A percentile compares a stretch with the other conserved stretches of the same genome.
Conservation (phyloP, 2,329 filamentous ascomycete genomes). For the Neonectria sp. region DNA sequence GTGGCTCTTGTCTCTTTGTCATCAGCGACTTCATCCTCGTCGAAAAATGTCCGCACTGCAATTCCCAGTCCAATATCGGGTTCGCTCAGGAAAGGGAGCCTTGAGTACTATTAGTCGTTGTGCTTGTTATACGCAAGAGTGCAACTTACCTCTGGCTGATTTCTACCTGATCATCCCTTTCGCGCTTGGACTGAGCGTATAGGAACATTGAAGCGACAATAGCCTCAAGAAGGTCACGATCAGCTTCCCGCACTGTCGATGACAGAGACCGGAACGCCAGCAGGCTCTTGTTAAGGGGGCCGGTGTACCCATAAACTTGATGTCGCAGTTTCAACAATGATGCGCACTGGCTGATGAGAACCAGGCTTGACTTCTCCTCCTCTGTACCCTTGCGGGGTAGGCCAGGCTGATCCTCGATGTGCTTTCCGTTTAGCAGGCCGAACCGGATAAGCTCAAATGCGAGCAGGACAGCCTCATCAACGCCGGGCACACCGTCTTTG, state of each 20-base stretch:
- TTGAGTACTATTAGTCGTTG: slow-evolving; percentile 48
- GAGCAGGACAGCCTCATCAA: slow-evolving; percentile 85
- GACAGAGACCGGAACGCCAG: slow-evolving; percentile 89
- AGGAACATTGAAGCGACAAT: slow-evolving; percentile 86
- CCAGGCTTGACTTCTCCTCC: slow-evolving; percentile 82
- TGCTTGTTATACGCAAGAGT: neutral
- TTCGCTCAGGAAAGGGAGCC: slow-evolving; percentile 77
- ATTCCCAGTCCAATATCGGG: slow-evolving; percentile 84
- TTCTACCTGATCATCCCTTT: slow-evolving; percentile 75
- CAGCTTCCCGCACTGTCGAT: slow-evolving; percentile 81
- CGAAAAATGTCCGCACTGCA: slow-evolving; percentile 84
- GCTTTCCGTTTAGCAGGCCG: slow-evolving; percentile 81
- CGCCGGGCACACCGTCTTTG: slow-evolving; percentile 59
- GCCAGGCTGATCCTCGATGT: slow-evolving; percentile 70
- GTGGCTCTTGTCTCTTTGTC: slow-evolving; percentile 61
- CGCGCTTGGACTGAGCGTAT: slow-evolving; percentile 82
- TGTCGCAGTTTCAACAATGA: slow-evolving; percentile 88
- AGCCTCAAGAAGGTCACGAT: slow-evolving; percentile 89
- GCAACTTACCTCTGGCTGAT: slow-evolving; percentile 79
- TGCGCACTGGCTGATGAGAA: slow-evolving; percentile 89
- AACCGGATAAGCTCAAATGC: slow-evolving; percentile 89
- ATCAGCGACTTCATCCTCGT: slow-evolving; percentile 76
- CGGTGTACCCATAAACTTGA: slow-evolving; percentile 90
- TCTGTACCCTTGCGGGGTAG: slow-evolving; percentile 71
- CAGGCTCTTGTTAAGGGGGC: slow-evolving; percentile 91